These are phyloP conservation scores for Baudoinia panamericana DNA, from an alignment of 495 filamentous ascomycete species.

Conservation along the genomic window DNA sequence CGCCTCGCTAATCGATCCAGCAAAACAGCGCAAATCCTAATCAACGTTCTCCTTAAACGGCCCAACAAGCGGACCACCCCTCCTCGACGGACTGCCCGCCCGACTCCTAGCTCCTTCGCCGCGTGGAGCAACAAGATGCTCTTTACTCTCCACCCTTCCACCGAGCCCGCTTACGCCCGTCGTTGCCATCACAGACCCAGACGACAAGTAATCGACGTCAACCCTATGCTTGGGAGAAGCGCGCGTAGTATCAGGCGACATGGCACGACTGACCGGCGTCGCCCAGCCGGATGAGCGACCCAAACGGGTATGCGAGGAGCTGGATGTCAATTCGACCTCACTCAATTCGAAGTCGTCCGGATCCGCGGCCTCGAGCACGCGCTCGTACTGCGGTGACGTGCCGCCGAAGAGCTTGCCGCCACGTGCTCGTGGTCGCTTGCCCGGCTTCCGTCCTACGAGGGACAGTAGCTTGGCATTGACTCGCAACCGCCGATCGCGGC, in stretches of 20 bases:
- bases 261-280: conserved; percentile 39
- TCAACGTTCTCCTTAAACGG: conserved; percentile 32
- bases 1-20: conserved; percentile 13
- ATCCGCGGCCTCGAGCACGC: conserved; percentile 65
- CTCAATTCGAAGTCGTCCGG: conserved; percentile 49
- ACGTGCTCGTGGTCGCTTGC: not conserved
- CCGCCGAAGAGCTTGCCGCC: conserved; percentile 45
- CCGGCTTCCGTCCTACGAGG: conserved; percentile 33
- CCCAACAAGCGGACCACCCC: conserved; percentile 50
- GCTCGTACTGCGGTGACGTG: conserved; percentile 49
- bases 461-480: conserved; percentile 46
- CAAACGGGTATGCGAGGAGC: conserved; percentile 37
- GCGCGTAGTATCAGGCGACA: conserved; percentile 19
- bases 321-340: conserved; percentile 41
- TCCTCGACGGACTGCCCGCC: conserved; percentile 50
- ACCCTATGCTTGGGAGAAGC: conserved; percentile 10
- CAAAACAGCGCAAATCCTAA: conserved; percentile 6
- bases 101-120: conserved; percentile 45
- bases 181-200: conserved; percentile 19
- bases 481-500: conserved; percentile 56
- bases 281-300: conserved; percentile 49
- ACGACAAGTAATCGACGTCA: conserved; percentile 27
- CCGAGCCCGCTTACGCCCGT: conserved; percentile 47
- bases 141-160: conserved; percentile 71
- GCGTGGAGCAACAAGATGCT: conserved; percentile 45